These are phyloP conservation scores for Claviceps humidiphila DNA, from an alignment of 2,329 filamentous ascomycete species.

Conservation along the genomic window DNA sequence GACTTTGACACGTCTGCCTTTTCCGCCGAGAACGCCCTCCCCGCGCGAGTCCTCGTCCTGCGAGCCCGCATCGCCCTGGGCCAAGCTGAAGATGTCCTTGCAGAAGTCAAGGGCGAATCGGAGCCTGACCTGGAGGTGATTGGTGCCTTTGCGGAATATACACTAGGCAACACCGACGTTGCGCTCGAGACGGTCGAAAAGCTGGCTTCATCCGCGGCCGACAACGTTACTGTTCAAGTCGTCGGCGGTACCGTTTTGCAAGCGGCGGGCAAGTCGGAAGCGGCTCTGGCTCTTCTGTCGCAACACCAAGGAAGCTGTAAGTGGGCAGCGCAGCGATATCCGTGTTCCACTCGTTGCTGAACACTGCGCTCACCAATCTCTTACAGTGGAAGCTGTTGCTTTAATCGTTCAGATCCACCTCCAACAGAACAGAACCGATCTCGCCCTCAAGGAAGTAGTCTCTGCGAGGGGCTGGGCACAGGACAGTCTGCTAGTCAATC, in stretches of 20 bases:
- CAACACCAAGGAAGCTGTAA: conserved; percentile 78
- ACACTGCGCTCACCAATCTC: conserved; percentile 11
- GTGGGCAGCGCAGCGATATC: conserved; percentile 18
- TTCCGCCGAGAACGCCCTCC: conserved; percentile 62
- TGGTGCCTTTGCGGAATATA: conserved; percentile 58
- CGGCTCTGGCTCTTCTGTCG: conserved; percentile 65
- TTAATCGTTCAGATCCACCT: conserved; percentile 88
- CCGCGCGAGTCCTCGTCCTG: conserved; percentile 64
- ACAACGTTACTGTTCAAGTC: conserved; percentile 72
- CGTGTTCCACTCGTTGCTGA: too few species aligned
- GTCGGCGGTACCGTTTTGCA: conserved; percentile 72
- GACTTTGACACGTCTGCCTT: conserved; percentile 75
- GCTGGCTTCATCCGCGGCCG: conserved; percentile 51
- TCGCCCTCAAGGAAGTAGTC: conserved; percentile 79
- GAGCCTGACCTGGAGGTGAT: conserved; percentile 67
- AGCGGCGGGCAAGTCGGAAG: conserved; percentile 66
- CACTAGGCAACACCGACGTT: conserved; percentile 43
- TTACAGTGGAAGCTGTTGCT: conserved; percentile 60
- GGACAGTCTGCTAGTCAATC: conserved; percentile 82
- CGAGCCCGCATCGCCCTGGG: conserved; percentile 76
- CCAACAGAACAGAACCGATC: conserved; percentile 78
- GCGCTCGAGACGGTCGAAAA: conserved; percentile 52
- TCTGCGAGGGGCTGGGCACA: conserved; percentile 88
- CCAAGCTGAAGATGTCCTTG: conserved; percentile 59
- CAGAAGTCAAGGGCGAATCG: conserved; percentile 50